These are phyloP conservation scores for Synchytrium microbalum DNA, from an alignment of 371 early-diverging fungal genomes.

Conservation along the genomic window DNA sequence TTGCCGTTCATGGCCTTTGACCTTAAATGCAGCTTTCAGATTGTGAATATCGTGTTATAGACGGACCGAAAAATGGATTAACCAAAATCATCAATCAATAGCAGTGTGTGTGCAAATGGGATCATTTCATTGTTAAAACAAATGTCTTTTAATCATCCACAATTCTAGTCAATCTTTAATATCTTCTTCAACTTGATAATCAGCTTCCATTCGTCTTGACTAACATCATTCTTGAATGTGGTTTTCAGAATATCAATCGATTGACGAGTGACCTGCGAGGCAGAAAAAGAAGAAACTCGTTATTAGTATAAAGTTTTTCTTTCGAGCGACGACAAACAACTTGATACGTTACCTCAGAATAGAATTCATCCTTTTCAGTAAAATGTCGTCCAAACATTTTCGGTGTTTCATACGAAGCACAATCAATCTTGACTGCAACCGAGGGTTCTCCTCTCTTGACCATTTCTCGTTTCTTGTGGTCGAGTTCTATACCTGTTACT, in stretches of 20 bases:
- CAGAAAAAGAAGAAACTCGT: background rate
- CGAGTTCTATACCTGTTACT: slow-evolving; percentile 94
- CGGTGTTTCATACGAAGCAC: slow-evolving; percentile 73
- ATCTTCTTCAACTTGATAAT: slow-evolving; percentile 30
- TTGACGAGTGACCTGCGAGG: slow-evolving; percentile 70
- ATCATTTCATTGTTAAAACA: no score
- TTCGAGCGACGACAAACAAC: slow-evolving; percentile 7
- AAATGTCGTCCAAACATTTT: slow-evolving; percentile 96
- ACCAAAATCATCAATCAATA: no score
- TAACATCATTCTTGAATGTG: slow-evolving; percentile 90
- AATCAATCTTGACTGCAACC: slow-evolving; percentile 97
- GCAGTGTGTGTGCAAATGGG: no score
- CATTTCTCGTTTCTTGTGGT: slow-evolving; percentile 80
- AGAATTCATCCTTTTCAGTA: slow-evolving; percentile 75
- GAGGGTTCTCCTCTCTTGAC: slow-evolving; percentile 82
- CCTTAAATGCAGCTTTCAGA: no score
- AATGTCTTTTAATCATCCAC: no score
- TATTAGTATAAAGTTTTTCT: background rate
- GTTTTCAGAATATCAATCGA: slow-evolving; percentile 98
- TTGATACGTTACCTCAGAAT: slow-evolving; percentile 33
- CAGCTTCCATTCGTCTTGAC: slow-evolving; percentile 78
- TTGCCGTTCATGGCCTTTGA: no score
- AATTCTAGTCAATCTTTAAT: slow-evolving; percentile 14
- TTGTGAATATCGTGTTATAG: no score
- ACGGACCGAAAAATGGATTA: no score